phyloP scores from a whole-genome alignment of 371 early-diverging fungal species.

The Pancytospora epiphaga region DNA sequence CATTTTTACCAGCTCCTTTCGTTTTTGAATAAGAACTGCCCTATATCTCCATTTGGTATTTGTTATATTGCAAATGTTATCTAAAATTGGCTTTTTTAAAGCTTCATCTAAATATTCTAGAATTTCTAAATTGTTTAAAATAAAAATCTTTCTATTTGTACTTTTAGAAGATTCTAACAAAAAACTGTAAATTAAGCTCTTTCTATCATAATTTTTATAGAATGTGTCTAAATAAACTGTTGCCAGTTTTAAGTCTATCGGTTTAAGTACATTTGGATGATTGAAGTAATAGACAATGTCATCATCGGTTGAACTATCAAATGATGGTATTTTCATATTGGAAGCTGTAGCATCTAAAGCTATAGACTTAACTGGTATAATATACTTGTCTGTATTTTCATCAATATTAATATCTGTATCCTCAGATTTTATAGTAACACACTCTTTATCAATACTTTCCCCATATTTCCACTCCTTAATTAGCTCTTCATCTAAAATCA shows the following conservation, averaged over 20 bases:
- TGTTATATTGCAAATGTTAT: constrained; percentile 10
- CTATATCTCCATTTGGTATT: constrained; percentile 36
- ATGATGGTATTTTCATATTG: not conserved
- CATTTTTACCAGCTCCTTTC: not conserved
- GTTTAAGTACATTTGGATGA: not conserved
- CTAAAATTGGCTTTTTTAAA: not conserved
- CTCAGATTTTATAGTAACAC: not conserved
- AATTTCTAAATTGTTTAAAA: not conserved
- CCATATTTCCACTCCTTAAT: not conserved
- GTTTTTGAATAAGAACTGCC: constrained; percentile 11
- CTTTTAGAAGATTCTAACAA: not conserved
- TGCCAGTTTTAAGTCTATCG: not conserved
- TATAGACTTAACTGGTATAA: not conserved
- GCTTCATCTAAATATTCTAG: constrained; percentile 6
- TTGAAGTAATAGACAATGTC: not conserved
- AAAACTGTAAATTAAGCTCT: not conserved
- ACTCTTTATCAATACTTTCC: no score
- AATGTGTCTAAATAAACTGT: not conserved
- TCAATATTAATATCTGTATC: not conserved
- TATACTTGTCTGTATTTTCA: not conserved
- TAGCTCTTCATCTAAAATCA: not conserved
- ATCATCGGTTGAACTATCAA: not conserved
- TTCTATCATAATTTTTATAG: not conserved
- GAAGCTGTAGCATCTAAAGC: not conserved
- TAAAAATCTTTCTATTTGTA: not conserved